Evolutionary conservation across 2,329 filamentous ascomycete species (phyloP), one percentile per base, ranked within the genome.

Genomic region (Ophiostoma triangulosporum): DNA sequence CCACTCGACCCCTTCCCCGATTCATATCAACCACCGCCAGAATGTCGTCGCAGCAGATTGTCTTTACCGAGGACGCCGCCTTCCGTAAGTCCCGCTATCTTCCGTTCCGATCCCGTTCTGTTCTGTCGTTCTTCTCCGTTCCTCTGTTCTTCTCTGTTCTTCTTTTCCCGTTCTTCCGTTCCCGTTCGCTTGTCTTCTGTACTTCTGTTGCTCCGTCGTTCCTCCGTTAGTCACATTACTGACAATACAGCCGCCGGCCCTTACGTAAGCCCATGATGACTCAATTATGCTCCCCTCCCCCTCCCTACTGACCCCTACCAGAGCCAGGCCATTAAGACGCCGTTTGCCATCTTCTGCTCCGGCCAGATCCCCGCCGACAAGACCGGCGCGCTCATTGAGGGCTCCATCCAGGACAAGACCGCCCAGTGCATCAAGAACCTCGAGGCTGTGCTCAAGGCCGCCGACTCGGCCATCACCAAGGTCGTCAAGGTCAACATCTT

Each of bases 401-500:
- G 78, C 59, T 73, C 72, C 62, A 83, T 84, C 60, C 73, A 73
- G 64, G 72, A 89, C 61, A 79, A 81, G 71, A 83, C 80, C 27
- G 70, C 70, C 51, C 72, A 75, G 60, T 80, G 76, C 69, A 75
- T 88, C 68, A 73, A 85, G 69, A 95, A 94, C 70, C 78, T 96
- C 64, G 77, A 84, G 68, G 86, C 86, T 43, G 88, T 97, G 54
- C 80, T 97, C 51, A 78, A 81, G 57, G 88, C 83, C 62, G 88
- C 89, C 24, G 88, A 87, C 52, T 90, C 86, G 22, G 80, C 77
- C 51, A 77, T 97, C 56, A 70, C 79, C 59, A 86, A 83, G 69
- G 84, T 95, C 48, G 86, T 96, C 71, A 95, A 96, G 78, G 86
- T 89, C 62, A 88, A 83, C 66, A 84, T 95, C 65, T 97, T 96